Evolutionary conservation across 2,329 filamentous ascomycete species (phyloP).

Genomic region (Curvularia spicifera): DNA sequence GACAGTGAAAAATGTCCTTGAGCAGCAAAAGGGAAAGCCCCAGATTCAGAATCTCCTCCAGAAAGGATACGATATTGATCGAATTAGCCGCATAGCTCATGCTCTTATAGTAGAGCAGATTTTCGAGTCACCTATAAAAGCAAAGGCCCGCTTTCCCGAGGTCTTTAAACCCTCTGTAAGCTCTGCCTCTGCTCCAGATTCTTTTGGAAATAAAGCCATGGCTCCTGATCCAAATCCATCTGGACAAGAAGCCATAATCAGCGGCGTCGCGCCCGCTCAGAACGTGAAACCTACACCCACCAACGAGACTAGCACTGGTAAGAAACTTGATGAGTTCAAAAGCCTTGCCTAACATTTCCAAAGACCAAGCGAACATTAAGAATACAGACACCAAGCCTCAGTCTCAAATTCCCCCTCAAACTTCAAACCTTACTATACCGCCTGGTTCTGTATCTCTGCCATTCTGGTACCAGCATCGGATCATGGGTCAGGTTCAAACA

Average conservation of each 20-base stretch:
- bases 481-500: slow-evolving; percentile 1
- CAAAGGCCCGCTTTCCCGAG: neutral
- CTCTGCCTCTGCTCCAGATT: neutral
- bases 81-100: neutral
- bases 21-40: neutral
- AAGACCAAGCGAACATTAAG: neutral
- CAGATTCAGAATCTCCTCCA: neutral
- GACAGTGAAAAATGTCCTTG: neutral
- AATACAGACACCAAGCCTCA: neutral
- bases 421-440: neutral
- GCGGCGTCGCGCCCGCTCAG: neutral
- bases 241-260: neutral
- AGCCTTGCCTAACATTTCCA: neutral
- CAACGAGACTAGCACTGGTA: too few species aligned
- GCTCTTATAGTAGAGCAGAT: neutral
- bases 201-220: too few species aligned
- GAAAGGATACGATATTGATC: neutral
- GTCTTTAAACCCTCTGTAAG: neutral
- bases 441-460: neutral
- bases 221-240: too few species aligned
- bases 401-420: neutral
- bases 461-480: slow-evolving; percentile 7
- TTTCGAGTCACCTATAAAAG: neutral
- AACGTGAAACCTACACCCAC: neutral
- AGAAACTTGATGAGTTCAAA: neutral